phyloP scores from a whole-genome alignment of 352 stramenopile genomes.

The Globisporangium heterothallicum region DNA sequence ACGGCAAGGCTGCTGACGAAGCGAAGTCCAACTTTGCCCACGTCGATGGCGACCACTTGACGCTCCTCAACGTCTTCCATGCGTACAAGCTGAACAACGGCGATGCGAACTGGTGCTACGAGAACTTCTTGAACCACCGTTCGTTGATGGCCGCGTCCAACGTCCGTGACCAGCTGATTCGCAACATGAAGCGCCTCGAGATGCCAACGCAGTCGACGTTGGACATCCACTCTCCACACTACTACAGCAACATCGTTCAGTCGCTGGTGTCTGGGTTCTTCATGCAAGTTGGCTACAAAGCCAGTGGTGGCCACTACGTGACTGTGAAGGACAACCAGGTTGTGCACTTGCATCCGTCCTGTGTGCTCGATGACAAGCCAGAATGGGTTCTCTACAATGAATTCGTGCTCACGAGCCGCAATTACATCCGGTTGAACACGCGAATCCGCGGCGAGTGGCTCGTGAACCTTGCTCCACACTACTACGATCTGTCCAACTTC shows the following conservation, averaged over 20 bases:
- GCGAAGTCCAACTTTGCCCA: slow-evolving; percentile 95
- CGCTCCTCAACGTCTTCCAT: slow-evolving; percentile 97
- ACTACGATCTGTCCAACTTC: slow-evolving; percentile 98
- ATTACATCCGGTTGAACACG: slow-evolving; percentile 98
- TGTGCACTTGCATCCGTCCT: slow-evolving; percentile 96
- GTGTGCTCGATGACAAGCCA: slow-evolving; percentile 93
- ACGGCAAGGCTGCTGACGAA: slow-evolving; percentile 95
- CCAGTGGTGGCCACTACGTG: slow-evolving; percentile 90
- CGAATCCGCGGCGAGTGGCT: slow-evolving; percentile 91
- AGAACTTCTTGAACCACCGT: slow-evolving; percentile 97
- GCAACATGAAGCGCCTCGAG: slow-evolving; percentile 94
- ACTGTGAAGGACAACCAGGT: slow-evolving; percentile 99
- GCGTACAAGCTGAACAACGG: slow-evolving; percentile 93
- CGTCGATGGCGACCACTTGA: slow-evolving; percentile 96
- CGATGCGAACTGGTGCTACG: slow-evolving; percentile 94
- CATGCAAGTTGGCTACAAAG: slow-evolving; percentile 94
- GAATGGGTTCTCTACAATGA: slow-evolving; percentile 99
- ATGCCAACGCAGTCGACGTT: slow-evolving; percentile 66
- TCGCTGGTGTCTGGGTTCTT: slow-evolving; percentile 96
- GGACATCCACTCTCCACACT: slow-evolving; percentile 79
- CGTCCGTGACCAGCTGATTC: slow-evolving; percentile 95
- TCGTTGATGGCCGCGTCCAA: slow-evolving; percentile 93
- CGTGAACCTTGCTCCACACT: slow-evolving; percentile 93
- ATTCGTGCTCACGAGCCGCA: slow-evolving; percentile 98
- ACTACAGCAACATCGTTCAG: slow-evolving; percentile 92